phyloP scores from a whole-genome alignment of 83 land plant genomes.

The Thuja plicata region DNA sequence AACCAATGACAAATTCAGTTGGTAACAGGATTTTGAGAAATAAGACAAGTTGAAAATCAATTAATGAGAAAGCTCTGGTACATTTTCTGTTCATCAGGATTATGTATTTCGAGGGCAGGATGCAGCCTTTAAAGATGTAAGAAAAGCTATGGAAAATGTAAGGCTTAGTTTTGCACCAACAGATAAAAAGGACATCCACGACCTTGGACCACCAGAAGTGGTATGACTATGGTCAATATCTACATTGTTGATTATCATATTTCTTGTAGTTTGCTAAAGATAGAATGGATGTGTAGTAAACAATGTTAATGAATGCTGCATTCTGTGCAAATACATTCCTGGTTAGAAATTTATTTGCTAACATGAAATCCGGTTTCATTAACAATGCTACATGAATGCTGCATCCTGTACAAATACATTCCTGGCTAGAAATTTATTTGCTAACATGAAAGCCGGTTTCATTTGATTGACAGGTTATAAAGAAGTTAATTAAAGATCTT shows the following conservation, averaged over 20 bases:
- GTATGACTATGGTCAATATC: constrained; percentile 16
- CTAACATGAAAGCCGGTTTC: background rate
- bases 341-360: background rate
- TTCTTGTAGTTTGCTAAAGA: background rate
- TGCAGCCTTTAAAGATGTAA: constrained; percentile 64
- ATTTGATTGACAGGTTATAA: constrained; percentile 34
- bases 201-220: constrained; percentile 64
- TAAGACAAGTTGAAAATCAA: background rate
- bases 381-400: background rate
- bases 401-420: background rate
- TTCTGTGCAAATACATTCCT: background rate
- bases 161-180: constrained; percentile 60
- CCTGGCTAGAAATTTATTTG: background rate
- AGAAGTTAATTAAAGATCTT: constrained; percentile 37
- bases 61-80: background rate
- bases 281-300: background rate
- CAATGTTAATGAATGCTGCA: background rate
- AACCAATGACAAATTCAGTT: background rate
- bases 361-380: background rate
- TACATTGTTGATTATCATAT: background rate
- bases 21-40: background rate
- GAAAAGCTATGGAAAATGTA: constrained; percentile 51
- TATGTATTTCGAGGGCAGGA: constrained; percentile 54
- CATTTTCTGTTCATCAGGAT: constrained; percentile 27
- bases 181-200: constrained; percentile 52